Conservation (phyloP, 106 monocot genomes). For the Gastrodia elata region DNA sequence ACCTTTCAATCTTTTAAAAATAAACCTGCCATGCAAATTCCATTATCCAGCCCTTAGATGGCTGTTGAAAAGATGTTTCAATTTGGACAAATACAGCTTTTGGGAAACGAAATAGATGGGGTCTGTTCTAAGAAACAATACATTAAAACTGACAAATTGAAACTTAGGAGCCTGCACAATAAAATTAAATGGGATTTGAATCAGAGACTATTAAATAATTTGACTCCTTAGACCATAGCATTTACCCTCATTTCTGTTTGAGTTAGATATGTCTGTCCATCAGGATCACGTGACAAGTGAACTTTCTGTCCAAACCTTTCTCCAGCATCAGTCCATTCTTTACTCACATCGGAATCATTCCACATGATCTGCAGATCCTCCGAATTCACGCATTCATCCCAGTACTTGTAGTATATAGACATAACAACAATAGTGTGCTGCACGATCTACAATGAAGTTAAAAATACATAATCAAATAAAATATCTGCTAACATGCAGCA, state of each 20-base stretch:
- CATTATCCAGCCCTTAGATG: not conserved
- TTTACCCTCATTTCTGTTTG: slow-evolving; percentile 86
- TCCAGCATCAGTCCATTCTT: slow-evolving; percentile 88
- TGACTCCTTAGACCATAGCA: not conserved
- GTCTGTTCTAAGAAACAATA: slow-evolving; percentile 1
- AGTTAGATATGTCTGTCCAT: slow-evolving; percentile 78
- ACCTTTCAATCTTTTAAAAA: not conserved
- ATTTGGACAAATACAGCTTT: not conserved
- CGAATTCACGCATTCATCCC: slow-evolving; percentile 81
- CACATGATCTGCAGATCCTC: slow-evolving; percentile 77
- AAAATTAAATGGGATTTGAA: not conserved
- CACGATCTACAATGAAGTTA: not conserved
- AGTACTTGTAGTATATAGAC: slow-evolving; percentile 70
- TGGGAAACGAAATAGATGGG: not conserved
- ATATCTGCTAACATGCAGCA: not conserved
- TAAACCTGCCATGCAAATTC: not conserved
- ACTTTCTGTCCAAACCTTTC: slow-evolving; percentile 57
- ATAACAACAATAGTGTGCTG: slow-evolving; percentile 8
- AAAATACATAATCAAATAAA: not conserved
- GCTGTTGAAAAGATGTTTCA: not conserved
- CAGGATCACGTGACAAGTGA: slow-evolving; percentile 90
- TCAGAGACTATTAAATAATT: not conserved
- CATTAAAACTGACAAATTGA: not conserved
- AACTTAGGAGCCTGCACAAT: not conserved
- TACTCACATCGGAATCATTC: slow-evolving; percentile 56